Evolutionary conservation across 78 protist genomes (phyloP), one percentile per base, ranked within the genome.

Genomic region (Dictyostelium intermedium): DNA sequence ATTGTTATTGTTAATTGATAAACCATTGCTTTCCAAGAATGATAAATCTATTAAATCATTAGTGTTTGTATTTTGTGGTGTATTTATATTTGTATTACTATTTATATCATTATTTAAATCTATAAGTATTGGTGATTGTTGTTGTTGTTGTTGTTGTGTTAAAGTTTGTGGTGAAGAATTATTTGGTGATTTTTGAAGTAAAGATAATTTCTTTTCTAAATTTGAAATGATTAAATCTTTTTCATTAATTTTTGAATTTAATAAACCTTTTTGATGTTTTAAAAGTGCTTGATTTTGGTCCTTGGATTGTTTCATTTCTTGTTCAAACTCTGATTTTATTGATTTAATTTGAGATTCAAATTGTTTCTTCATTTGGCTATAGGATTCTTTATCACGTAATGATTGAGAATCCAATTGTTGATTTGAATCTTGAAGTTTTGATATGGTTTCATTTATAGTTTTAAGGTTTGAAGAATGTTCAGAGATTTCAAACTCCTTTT

Each of bases 251-350:
- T 89, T 89, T 23, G 85, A 66, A 70, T 89, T 78, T 50, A 89
- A 35, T 60, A 89, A 30, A 30, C 74, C 39, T 81, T 80, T 89
- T 47, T 89, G 94, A 70, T 89, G 94, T 70, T 80, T 89, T 25
- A 89, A 56, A 13, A 89, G 50, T 32, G 87, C 87, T 89, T 80
- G 87, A 41, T 89, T 72, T 89, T 89, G 94, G 56, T 89, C 94
- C n/a, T 83, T 45, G 5, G 56, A 25, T 69, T 80, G 85, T 66
- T 80, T 89, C 18, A 80, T 43, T 66, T 89, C 94, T 1, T 30
- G 53, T 76, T 89, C 79, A 30, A 23, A 35, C 23, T 32, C 74
- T 7, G 8, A 43, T n/a, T 39, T 78, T 23, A 69, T 20, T 0
- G 41, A 50, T 30, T 80, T 83, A 23, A 89, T 32, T 70, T 89